Conservation (phyloP, 2,329 filamentous ascomycete genomes). For the Knufia fluminis region DNA sequence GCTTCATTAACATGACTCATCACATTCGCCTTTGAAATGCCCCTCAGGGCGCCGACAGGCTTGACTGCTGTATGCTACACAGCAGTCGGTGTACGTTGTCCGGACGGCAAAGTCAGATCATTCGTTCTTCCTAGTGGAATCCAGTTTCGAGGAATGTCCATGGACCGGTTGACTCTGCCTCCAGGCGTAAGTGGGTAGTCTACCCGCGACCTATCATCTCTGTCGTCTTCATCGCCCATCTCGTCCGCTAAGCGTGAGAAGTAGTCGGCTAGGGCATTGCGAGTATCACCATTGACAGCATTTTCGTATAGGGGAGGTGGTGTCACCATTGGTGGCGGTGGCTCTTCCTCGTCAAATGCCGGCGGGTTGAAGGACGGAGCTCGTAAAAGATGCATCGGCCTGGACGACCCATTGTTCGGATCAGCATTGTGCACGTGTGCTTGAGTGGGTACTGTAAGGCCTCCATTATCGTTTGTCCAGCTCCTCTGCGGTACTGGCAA, state of each 20-base stretch:
- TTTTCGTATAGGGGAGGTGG: constrained; percentile 78
- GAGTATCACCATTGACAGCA: constrained; percentile 63
- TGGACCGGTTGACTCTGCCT: constrained; percentile 52
- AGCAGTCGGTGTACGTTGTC: constrained; percentile 8
- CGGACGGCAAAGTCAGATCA: constrained; percentile 1
- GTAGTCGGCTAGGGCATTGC: constrained; percentile 68
- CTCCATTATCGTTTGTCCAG: constrained; percentile 33
- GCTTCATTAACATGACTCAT: background rate
- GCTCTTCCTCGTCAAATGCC: constrained; percentile 71
- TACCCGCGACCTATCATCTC: constrained; percentile 33
- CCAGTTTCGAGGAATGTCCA: constrained; percentile 54
- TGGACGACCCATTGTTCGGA: constrained; percentile 40
- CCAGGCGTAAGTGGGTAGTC: constrained; percentile 57
- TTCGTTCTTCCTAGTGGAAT: constrained; percentile 30
- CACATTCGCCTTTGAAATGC: background rate
- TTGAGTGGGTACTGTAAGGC: constrained; percentile 38
- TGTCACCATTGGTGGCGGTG: constrained; percentile 64
- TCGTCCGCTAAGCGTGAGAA: constrained; percentile 71
- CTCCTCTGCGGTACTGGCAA: constrained; percentile 25
- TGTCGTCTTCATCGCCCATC: constrained; percentile 49
- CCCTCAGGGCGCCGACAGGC: background rate
- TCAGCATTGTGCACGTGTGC: constrained; percentile 41
- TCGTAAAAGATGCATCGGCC: constrained; percentile 77
- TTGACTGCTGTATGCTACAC: background rate
- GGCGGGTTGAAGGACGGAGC: constrained; percentile 82